Percentiles rank a stretch among this genome's conserved stretches.
phyloP scores from a whole-genome alignment of 2,329 filamentous ascomycete species.

The Fusarium circinatum region DNA sequence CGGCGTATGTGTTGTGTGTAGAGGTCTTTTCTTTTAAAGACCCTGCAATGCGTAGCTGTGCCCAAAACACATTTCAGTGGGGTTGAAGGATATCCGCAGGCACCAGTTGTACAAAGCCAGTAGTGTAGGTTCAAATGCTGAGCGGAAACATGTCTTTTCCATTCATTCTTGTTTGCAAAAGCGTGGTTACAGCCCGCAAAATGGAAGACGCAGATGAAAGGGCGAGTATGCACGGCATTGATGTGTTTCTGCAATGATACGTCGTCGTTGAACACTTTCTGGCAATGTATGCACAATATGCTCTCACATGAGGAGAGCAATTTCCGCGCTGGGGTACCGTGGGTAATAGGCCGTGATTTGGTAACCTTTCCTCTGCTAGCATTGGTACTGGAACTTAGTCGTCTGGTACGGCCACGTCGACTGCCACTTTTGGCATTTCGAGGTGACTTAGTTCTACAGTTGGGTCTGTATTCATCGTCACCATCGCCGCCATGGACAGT shows the following conservation, averaged over 20 bases:
- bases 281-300: conserved; percentile 33
- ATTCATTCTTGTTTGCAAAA: conserved; percentile 90
- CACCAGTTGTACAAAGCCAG: conserved; percentile 79
- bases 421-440: background rate
- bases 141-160: conserved; percentile 87
- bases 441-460: background rate
- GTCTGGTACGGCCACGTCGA: conserved; percentile 28
- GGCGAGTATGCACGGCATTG: conserved; percentile 64
- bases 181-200: conserved; percentile 78
- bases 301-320: conserved; percentile 10
- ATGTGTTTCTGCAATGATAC: conserved; percentile 59
- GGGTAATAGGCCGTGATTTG: conserved; percentile 1
- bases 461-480: conserved; percentile 11
- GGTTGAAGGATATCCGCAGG: conserved; percentile 55
- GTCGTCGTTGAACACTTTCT: conserved; percentile 55
- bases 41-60: conserved; percentile 63
- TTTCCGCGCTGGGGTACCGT: background rate
- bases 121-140: conserved; percentile 81
- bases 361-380: conserved; percentile 7
- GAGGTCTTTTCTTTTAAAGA: conserved; percentile 91
- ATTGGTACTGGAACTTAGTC: background rate
- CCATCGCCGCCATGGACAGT: background rate
- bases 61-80: conserved; percentile 17
- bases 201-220: conserved; percentile 81
- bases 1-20: conserved; percentile 89